These are phyloP conservation scores for Trypanosoma scelopori DNA, from an alignment of 208 protist species.

Conservation along the genomic window DNA sequence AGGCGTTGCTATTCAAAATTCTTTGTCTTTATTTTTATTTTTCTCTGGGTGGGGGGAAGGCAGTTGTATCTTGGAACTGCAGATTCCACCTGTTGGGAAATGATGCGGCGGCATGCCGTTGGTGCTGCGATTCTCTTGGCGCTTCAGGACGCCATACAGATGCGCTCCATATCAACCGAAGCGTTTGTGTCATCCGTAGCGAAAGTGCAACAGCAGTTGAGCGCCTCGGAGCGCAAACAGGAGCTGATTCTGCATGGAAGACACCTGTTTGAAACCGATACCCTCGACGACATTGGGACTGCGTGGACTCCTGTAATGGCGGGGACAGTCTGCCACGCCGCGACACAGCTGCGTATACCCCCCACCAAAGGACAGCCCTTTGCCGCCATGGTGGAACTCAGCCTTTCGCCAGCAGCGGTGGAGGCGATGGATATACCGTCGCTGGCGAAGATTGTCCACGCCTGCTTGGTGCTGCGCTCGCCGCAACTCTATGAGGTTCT, in stretches of 20 bases:
- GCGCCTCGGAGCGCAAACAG: constrained; percentile 42
- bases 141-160: neutral
- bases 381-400: constrained; percentile 44
- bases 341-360: constrained; percentile 73
- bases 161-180: constrained; percentile 49
- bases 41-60: too few species aligned
- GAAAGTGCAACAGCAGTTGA: constrained; percentile 75
- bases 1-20: too few species aligned
- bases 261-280: constrained; percentile 79
- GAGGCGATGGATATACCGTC: constrained; percentile 58
- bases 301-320: constrained; percentile 59
- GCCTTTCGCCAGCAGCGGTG: constrained; percentile 38
- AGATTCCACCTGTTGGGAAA: constrained; percentile 13
- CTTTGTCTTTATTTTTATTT: too few species aligned
- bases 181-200: constrained; percentile 67
- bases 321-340: constrained; percentile 64
- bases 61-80: too few species aligned
- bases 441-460: constrained; percentile 78
- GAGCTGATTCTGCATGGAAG: constrained; percentile 78
- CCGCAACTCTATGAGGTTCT: constrained; percentile 75
- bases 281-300: constrained; percentile 58
- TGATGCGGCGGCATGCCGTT: constrained; percentile 18
- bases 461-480: constrained; percentile 75
- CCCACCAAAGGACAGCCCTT: constrained; percentile 64
- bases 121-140: neutral